Evolutionary conservation across 352 stramenopile species (phyloP).

Genomic region (Phytophthora meadii): DNA sequence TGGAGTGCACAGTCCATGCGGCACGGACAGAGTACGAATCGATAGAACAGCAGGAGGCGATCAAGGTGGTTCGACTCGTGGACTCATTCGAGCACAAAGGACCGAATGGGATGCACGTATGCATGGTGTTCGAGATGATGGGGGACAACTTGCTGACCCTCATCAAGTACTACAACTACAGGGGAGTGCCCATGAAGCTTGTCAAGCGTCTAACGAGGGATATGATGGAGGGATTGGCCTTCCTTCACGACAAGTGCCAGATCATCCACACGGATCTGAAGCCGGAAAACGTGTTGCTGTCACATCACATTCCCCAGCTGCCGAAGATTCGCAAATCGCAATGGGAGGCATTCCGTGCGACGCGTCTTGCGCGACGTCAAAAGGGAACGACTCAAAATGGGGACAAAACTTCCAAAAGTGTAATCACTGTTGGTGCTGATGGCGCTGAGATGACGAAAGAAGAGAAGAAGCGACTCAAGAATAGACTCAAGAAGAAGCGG

Average conservation of each 20-base stretch:
- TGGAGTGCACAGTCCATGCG: slow-evolving; percentile 90
- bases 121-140: slow-evolving; percentile 99
- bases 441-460: slow-evolving; percentile 66
- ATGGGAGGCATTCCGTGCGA: slow-evolving; percentile 56
- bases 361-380: slow-evolving; percentile 48
- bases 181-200: slow-evolving; percentile 95
- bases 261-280: slow-evolving; percentile 99
- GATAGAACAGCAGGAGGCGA: slow-evolving; percentile 30
- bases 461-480: slow-evolving; percentile 95
- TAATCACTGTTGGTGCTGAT: slow-evolving; percentile 3
- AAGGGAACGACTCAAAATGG: slow-evolving; percentile 33
- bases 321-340: slow-evolving; percentile 68
- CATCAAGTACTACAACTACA: slow-evolving; percentile 99
- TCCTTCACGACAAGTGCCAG: slow-evolving; percentile 96
- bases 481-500: slow-evolving; percentile 94
- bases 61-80: slow-evolving; percentile 74
- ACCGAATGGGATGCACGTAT: slow-evolving; percentile 96
- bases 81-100: slow-evolving; percentile 98
- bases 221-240: slow-evolving; percentile 97
- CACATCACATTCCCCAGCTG: slow-evolving; percentile 71
- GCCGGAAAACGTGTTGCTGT: slow-evolving; percentile 98
- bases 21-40: slow-evolving; percentile 34
- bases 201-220: slow-evolving; percentile 95
- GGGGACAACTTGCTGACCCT: slow-evolving; percentile 98
- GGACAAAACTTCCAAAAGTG: slow-evolving; percentile 3